phyloP scores from a whole-genome alignment of 2,329 filamentous ascomycete species.

The Xylaria sp. region DNA sequence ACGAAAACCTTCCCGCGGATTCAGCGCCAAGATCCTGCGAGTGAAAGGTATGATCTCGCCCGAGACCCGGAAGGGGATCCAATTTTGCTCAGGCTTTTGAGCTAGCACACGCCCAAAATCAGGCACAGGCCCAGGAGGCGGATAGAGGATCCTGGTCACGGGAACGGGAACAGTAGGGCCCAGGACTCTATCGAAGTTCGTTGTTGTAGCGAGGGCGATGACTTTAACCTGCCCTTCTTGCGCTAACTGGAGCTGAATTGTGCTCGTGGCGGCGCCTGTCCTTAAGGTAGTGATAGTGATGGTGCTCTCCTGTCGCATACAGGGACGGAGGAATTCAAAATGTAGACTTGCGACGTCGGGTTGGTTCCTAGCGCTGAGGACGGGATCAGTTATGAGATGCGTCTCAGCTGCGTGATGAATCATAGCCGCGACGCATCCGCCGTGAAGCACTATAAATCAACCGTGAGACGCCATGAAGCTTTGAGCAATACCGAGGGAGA shows the following conservation, averaged over 20 bases:
- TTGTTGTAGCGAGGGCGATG: conserved; percentile 42
- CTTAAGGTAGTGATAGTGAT: conserved; percentile 41
- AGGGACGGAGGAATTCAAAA: conserved; percentile 45
- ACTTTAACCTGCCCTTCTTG: conserved; percentile 38
- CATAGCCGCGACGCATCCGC: conserved; percentile 43
- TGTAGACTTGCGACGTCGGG: conserved; percentile 46
- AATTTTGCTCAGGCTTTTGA: conserved; percentile 40
- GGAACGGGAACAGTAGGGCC: conserved; percentile 39
- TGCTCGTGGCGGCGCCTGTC: conserved; percentile 39
- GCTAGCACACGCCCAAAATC: conserved; percentile 41
- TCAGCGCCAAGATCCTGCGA: conserved; percentile 28
- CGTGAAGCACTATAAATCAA: conserved; percentile 14
- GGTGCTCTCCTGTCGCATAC: conserved; percentile 39
- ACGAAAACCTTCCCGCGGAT: conserved; percentile 42
- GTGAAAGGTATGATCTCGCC: conserved; percentile 45
- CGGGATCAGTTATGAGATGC: conserved; percentile 38
- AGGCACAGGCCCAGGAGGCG: conserved; percentile 41
- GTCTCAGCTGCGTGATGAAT: conserved; percentile 42
- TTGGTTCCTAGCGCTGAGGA: conserved; percentile 37
- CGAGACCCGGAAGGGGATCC: conserved; percentile 38
- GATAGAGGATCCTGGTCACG: conserved; percentile 35
- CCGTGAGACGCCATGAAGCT: not conserved
- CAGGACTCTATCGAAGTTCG: conserved; percentile 41
- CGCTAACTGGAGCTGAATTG: conserved; percentile 43
- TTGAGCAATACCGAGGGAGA: not conserved